Base-by-base conservation (phyloP, 73 alveolate species). In the Paramecium octaurelia region DNA sequence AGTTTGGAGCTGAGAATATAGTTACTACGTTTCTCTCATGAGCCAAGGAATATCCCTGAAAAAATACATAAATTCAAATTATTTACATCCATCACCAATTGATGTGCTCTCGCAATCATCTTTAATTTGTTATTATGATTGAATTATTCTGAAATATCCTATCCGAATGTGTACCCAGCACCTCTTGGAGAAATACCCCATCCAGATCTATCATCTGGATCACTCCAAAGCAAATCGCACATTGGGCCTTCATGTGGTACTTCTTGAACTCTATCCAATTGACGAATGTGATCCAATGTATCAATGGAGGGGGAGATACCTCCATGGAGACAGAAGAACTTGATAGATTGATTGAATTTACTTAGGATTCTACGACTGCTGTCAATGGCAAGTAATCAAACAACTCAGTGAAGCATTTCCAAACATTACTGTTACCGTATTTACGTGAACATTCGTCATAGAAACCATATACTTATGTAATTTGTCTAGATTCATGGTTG, bases 1-100 rank as follows among this genome's bases (percentile, higher is more conserved):
- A 97, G 91, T 97, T 97, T 16, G 99, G 99, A 29, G 99, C 99
- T 34, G 97, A 90, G 98, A 99, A 97, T 8, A 97, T 98, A 1
- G 99, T 97, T 1, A 95, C 95, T 87, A 97, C 92, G 27, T 94
- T 86, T 11, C 93, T 97, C 8, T 84, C 92, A 92, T 54, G 69
- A 2, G 69, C 69, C n/a, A 54, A 18, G 3, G 69, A 54, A 18
- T 54, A 54, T n/a, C 69, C 69, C 69, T 54, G 8, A 18, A 10
- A 3, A 44, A n/a, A n/a, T n/a, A 11, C 11, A 76, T 29, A 96
- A 94, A 95, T 95, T 76, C 71, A 84, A 92, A 94, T 98, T 92
- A 92, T 93, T 93, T 69, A 99, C 99, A 38, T 97, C 99, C 92
- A 92, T 80, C 38, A 96, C 98, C 38, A 98, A 94, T 92, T 98